phyloP scores from a whole-genome alignment of 345 rosid genomes.

The Raphanus sativus region DNA sequence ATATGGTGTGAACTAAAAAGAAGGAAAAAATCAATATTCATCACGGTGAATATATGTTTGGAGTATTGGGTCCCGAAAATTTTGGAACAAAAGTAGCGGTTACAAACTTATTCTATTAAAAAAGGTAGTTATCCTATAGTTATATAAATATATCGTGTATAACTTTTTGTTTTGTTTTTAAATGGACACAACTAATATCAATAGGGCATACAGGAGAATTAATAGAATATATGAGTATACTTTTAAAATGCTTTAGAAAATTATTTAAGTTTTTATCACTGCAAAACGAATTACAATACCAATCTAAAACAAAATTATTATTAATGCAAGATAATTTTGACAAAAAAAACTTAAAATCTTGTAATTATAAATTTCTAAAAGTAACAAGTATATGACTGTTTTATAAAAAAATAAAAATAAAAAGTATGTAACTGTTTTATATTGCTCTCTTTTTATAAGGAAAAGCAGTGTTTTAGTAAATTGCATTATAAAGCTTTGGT shows the following conservation, averaged over 20 bases:
- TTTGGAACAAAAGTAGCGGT: too few species aligned
- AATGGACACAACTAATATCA: too few species aligned
- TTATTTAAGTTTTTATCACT: background rate
- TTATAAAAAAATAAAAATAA: background rate
- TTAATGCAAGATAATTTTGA: background rate
- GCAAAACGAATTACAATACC: background rate
- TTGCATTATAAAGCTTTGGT: background rate
- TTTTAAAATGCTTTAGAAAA: background rate
- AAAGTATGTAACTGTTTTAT: background rate
- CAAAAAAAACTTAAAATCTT: background rate
- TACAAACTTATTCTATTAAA: too few species aligned
- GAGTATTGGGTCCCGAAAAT: too few species aligned
- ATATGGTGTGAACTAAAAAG: too few species aligned
- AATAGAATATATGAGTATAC: background rate
- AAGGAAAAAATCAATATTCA: too few species aligned
- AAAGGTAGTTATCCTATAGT: too few species aligned
- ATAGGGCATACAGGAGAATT: too few species aligned
- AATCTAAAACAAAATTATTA: background rate
- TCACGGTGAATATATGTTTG: too few species aligned
- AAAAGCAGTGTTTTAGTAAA: background rate
- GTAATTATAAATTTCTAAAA: background rate
- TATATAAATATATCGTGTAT: too few species aligned
- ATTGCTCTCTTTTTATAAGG: background rate
- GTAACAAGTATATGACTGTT: background rate
- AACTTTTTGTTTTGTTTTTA: too few species aligned